A percentile compares a stretch with the other conserved stretches of the same genome.
These are phyloP conservation scores for Penicillium fuscoglaucum DNA, from an alignment of 2,329 filamentous ascomycete genomes.

Conservation along the genomic window DNA sequence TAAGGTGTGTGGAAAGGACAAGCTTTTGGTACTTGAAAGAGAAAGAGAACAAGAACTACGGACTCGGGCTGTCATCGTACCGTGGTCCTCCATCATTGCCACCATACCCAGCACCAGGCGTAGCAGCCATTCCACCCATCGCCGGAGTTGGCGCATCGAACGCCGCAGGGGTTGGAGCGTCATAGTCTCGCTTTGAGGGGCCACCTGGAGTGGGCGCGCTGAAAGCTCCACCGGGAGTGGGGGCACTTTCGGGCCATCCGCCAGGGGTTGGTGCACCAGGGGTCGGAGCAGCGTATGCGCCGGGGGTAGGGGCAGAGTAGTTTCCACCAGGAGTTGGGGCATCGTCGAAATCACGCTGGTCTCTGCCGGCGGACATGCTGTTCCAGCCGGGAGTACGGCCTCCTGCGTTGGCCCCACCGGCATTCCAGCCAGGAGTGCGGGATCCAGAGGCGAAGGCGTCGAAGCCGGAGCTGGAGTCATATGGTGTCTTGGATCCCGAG, in stretches of 20 bases:
- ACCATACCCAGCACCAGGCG: constrained; percentile 40
- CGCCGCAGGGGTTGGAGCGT: constrained; percentile 26
- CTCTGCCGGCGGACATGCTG: constrained; percentile 26
- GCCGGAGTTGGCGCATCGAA: constrained; percentile 54
- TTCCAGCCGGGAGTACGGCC: constrained; percentile 50
- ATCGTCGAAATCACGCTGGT: constrained; percentile 58
- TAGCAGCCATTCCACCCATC: constrained; percentile 39
- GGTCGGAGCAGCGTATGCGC: constrained; percentile 62
- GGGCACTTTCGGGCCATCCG: constrained; percentile 47
- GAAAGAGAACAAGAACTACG: constrained; percentile 26
- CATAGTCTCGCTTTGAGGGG: constrained; percentile 29
- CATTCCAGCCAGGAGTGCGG: constrained; percentile 72
- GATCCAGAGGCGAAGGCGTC: constrained; percentile 68
- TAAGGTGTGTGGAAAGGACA: constrained; percentile 11
- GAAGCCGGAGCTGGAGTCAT: constrained; percentile 65
- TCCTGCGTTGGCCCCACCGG: constrained; percentile 55
- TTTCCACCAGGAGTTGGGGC: constrained; percentile 70
- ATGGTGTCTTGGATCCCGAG: constrained; percentile 71
- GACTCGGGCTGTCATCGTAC: constrained; percentile 47
- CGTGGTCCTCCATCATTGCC: constrained; percentile 45
- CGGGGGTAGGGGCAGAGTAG: constrained; percentile 68
- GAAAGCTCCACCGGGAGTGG: constrained; percentile 48
- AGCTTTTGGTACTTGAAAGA: constrained; percentile 18
- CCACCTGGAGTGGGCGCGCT: constrained; percentile 46
- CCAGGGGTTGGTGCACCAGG: constrained; percentile 61